Percentiles rank a stretch among this genome's conserved stretches.
phyloP scores from a whole-genome alignment of 345 rosid genomes.

The Corchorus capsularis region DNA sequence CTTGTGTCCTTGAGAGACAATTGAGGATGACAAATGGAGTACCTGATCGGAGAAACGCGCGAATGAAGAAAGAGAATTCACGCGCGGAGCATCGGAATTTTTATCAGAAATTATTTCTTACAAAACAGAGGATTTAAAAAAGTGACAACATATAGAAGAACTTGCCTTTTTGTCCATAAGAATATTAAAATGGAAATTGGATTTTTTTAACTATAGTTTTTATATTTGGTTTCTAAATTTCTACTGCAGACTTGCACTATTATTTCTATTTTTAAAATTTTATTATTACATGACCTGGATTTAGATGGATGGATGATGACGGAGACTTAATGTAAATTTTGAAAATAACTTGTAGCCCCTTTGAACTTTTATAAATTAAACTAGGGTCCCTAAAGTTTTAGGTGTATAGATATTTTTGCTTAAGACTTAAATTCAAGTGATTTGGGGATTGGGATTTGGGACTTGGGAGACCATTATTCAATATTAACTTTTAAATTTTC shows the following conservation, averaged over 20 bases:
- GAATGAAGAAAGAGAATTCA: constrained; percentile 15
- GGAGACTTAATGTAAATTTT: not conserved
- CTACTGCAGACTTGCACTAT: not conserved
- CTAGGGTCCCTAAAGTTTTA: not conserved
- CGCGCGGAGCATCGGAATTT: constrained; percentile 13
- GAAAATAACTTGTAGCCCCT: constrained; percentile 1
- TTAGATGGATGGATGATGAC: not conserved
- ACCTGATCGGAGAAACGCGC: constrained; percentile 24
- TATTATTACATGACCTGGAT: not conserved
- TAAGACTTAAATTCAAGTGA: too few relatives aligned
- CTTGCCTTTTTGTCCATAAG: not conserved
- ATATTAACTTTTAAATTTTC: too few relatives aligned
- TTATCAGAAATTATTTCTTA: constrained; percentile 13
- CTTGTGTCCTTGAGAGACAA: not conserved
- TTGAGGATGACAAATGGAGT: not conserved
- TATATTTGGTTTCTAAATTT: not conserved
- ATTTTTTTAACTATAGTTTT: not conserved
- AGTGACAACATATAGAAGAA: not conserved
- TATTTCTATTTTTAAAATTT: not conserved
- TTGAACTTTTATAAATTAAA: not conserved
- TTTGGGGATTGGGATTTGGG: too few relatives aligned
- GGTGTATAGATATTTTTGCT: not conserved
- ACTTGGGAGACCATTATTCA: too few relatives aligned
- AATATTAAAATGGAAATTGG: constrained; percentile 10
- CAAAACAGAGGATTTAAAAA: not conserved